phyloP scores from a whole-genome alignment of 1,284 basidiomycete species.

The Papiliotrema terrestris region DNA sequence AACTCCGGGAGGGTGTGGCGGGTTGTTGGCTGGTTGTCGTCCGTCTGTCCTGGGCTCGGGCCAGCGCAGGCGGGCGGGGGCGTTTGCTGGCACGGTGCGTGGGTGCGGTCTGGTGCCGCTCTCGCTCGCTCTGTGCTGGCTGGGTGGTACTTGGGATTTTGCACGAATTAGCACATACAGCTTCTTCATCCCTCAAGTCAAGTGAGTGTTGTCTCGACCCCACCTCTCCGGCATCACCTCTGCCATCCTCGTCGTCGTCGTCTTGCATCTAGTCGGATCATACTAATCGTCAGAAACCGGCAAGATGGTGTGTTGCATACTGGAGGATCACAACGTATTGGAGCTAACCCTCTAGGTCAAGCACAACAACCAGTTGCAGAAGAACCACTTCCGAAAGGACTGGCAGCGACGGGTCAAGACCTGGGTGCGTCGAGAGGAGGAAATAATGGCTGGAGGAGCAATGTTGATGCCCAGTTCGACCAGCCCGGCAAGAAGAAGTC shows the following conservation, averaged over 20 bases:
- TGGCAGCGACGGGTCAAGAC: constrained; percentile 58
- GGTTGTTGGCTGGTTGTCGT: too few relatives aligned
- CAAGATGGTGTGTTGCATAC: constrained; percentile 10
- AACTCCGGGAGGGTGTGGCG: not conserved
- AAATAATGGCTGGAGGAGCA: not conserved
- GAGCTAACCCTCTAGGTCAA: constrained; percentile 24
- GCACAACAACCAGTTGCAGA: constrained; percentile 41
- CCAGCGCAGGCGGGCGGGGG: not conserved
- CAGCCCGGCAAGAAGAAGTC: constrained; percentile 98
- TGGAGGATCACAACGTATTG: not conserved
- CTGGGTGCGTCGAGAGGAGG: constrained; percentile 29
- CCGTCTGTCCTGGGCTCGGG: not conserved
- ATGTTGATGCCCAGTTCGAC: constrained; percentile 76
- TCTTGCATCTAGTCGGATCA: not conserved
- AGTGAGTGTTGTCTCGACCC: not conserved
- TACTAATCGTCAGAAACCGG: constrained; percentile 1
- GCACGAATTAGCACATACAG: not conserved
- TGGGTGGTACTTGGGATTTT: constrained; percentile 2
- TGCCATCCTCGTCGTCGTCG: not conserved
- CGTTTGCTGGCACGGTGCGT: not conserved
- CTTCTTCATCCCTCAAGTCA: constrained; percentile 5
- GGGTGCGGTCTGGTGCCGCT: not conserved
- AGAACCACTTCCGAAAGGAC: constrained; percentile 71
- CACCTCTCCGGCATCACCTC: not conserved
- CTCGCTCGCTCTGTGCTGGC: not conserved